Percentiles rank a stretch among this genome's conserved stretches.
Evolutionary conservation across 768 basidiomycete species (phyloP).

Genomic region (Mycena maculata): DNA sequence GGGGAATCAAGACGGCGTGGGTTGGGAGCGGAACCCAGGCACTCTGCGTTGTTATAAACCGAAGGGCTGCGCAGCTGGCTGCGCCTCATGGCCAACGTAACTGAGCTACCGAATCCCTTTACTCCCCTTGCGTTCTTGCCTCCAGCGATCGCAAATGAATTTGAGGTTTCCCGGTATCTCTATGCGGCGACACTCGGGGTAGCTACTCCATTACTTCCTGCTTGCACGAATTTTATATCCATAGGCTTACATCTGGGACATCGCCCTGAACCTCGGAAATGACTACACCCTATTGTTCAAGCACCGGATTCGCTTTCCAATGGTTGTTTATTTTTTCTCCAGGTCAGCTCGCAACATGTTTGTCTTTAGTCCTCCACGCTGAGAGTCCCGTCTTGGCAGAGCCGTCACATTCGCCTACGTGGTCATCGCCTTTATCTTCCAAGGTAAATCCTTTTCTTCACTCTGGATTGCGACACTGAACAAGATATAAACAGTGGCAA

Average conservation of each 20-base stretch:
- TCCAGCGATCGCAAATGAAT: slow-evolving; percentile 37
- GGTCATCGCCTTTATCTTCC: no score
- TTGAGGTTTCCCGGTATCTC: slow-evolving; percentile 41
- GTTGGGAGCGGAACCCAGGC: no score
- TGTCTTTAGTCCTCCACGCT: neutral
- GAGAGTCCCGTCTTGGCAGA: neutral
- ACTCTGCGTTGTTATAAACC: no score
- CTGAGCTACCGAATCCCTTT: slow-evolving; percentile 33
- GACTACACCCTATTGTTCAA: slow-evolving; percentile 41
- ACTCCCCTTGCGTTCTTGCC: slow-evolving; percentile 43
- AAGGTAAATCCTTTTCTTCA: no score
- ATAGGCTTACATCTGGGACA: slow-evolving; percentile 48
- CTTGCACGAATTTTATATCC: slow-evolving; percentile 19
- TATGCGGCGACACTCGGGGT: slow-evolving; percentile 41
- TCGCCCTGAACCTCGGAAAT: slow-evolving; percentile 40
- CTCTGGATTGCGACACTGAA: no score
- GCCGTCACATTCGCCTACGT: no score
- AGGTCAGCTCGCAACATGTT: slow-evolving; percentile 36
- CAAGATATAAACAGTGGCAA: no score
- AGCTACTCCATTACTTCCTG: slow-evolving; percentile 14
- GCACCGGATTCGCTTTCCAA: slow-evolving; percentile 32
- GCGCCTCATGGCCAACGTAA: slow-evolving; percentile 3
- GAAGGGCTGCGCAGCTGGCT: no score
- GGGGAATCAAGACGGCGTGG: no score
- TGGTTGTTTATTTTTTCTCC: slow-evolving; percentile 44